Conservation (phyloP, 2,329 filamentous ascomycete genomes). For the Fusarium sp. region DNA sequence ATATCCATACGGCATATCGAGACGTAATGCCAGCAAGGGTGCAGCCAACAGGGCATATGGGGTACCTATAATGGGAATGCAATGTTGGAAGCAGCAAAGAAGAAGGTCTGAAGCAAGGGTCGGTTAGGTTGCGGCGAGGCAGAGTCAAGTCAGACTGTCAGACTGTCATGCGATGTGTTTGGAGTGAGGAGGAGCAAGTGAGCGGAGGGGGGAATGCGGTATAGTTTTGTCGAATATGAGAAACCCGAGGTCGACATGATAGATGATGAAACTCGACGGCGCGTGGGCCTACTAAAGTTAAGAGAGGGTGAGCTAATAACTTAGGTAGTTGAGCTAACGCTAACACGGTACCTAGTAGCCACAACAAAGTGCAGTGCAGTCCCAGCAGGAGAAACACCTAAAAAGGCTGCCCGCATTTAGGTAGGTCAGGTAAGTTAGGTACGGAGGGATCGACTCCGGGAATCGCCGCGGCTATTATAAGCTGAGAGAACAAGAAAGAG, state of each 20-base stretch:
- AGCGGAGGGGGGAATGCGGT: slow-evolving; percentile 1
- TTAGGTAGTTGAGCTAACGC: neutral
- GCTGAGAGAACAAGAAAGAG: neutral
- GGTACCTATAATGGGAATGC: neutral
- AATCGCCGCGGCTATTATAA: slow-evolving; percentile 24
- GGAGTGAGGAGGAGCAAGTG: neutral
- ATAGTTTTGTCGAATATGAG: slow-evolving; percentile 17
- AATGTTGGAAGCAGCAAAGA: neutral
- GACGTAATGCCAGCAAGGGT: slow-evolving; percentile 28
- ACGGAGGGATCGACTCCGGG: slow-evolving; percentile 23
- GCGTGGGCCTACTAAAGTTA: slow-evolving; percentile 4
- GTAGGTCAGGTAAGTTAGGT: neutral
- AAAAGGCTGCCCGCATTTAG: slow-evolving; percentile 27
- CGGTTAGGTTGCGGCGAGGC: slow-evolving; percentile 9
- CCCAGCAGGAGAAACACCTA: slow-evolving; percentile 4
- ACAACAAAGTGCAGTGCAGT: neutral
- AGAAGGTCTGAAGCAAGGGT: slow-evolving; percentile 5
- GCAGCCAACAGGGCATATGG: neutral
- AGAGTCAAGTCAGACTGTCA: slow-evolving; percentile 10
- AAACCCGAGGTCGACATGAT: slow-evolving; percentile 26
- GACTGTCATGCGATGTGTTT: slow-evolving; percentile 4
- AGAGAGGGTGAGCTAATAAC: neutral
- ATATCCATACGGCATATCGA: slow-evolving; percentile 3
- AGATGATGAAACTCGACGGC: slow-evolving; percentile 30
- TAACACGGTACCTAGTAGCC: neutral